Conservation (phyloP, 805 yeast genomes). For the Yarrowia deformans region DNA sequence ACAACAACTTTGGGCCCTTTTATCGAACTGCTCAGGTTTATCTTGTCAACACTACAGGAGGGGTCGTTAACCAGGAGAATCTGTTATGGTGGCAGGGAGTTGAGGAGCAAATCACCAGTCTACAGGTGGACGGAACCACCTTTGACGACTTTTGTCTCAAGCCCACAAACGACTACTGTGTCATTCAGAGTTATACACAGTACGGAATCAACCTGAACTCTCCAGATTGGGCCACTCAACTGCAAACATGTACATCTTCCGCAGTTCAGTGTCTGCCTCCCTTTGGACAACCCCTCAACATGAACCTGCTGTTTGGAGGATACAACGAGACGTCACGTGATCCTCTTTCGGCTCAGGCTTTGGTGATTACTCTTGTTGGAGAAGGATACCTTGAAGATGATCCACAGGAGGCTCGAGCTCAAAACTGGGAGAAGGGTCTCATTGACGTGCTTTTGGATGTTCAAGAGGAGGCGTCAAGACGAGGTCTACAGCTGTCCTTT, state of each 20-base stretch:
- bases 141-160: conserved; percentile 80
- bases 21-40: conserved; percentile 87
- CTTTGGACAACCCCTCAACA: conserved; percentile 88
- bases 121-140: conserved; percentile 48
- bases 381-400: conserved; percentile 60
- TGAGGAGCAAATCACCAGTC: conserved; percentile 61
- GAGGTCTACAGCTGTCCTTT: conserved; percentile 71
- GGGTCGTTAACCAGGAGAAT: conserved; percentile 72
- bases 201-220: conserved; percentile 63
- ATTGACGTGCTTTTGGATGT: conserved; percentile 62
- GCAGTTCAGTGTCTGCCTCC: conserved; percentile 91
- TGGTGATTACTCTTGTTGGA: conserved; percentile 76
- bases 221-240: conserved; percentile 61
- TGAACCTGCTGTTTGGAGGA: conserved; percentile 74
- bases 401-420: conserved; percentile 54
- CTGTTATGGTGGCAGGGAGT: conserved; percentile 89
- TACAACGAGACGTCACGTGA: conserved; percentile 47
- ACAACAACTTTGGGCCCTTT: conserved; percentile 87
- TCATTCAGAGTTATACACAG: conserved; percentile 86
- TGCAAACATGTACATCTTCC: conserved; percentile 69
- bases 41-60: conserved; percentile 70
- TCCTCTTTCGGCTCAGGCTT: conserved; percentile 69
- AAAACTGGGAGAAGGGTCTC: conserved; percentile 75
- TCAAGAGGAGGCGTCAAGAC: conserved; percentile 55
- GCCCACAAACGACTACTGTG: conserved; percentile 82